These are phyloP conservation scores for Pilatotrama ljubarskyi DNA, from an alignment of 768 basidiomycete species.

Conservation along the genomic window DNA sequence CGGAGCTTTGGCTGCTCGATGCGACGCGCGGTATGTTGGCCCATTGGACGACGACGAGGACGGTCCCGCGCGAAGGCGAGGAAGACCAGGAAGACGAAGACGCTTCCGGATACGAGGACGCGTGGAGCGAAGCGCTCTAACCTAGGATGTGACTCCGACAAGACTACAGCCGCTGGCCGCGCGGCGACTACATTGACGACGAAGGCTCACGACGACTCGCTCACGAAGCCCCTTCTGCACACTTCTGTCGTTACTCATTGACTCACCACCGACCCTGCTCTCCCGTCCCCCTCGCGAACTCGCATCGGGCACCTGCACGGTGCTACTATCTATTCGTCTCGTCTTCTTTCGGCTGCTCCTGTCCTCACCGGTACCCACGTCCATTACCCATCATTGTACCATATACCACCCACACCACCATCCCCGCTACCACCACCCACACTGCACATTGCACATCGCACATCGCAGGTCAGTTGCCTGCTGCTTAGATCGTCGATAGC, in stretches of 20 bases:
- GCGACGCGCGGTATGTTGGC: neutral
- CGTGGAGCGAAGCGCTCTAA: too few relatives aligned
- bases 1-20: neutral
- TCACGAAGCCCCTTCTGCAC: neutral
- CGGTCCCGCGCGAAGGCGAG: neutral
- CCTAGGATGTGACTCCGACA: too few relatives aligned
- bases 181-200: neutral
- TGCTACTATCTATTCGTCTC: neutral
- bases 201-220: neutral
- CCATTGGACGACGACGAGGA: neutral
- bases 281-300: neutral
- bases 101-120: slow-evolving; percentile 8
- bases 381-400: neutral
- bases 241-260: neutral
- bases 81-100: neutral
- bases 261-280: neutral
- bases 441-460: neutral
- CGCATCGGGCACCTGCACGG: neutral
- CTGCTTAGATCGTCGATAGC: slow-evolving; percentile 13
- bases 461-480: neutral
- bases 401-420: neutral
- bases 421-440: neutral
- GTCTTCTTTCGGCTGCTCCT: neutral
- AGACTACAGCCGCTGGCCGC: neutral
- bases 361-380: neutral